These are phyloP conservation scores for Jamesozyma rosinii DNA, from an alignment of 805 yeast species.

Conservation along the genomic window DNA sequence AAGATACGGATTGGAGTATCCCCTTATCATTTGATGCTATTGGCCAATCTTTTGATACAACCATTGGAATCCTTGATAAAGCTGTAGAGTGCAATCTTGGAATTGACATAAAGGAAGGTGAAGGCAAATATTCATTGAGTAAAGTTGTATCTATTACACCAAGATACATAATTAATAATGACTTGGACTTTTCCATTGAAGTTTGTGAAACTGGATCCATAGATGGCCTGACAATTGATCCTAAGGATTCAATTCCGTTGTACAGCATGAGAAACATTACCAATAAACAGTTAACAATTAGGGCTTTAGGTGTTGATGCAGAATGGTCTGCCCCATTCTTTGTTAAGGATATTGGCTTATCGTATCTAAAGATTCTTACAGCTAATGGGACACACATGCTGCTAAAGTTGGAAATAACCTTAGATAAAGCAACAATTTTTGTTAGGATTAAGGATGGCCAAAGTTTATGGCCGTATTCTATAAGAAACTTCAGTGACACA, in stretches of 20 bases:
- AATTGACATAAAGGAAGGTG: conserved; percentile 66
- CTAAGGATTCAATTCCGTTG: conserved; percentile 46
- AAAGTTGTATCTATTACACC: conserved; percentile 78
- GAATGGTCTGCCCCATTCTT: conserved; percentile 85
- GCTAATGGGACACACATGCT: conserved; percentile 59
- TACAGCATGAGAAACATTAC: conserved; percentile 47
- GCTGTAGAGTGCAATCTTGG: conserved; percentile 68
- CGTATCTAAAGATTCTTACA: conserved; percentile 60
- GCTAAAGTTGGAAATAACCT: conserved; percentile 58
- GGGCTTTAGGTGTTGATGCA: conserved; percentile 46
- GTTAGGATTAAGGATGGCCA: conserved; percentile 65
- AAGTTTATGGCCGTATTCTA: conserved; percentile 84
- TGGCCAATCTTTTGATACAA: conserved; percentile 64
- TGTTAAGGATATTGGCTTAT: conserved; percentile 75
- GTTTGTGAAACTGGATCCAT: conserved; percentile 63
- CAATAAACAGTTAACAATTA: conserved; percentile 51
- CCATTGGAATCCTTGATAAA: conserved; percentile 40
- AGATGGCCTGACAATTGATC: conserved; percentile 36
- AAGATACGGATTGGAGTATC: conserved; percentile 60
- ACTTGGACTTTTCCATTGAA: conserved; percentile 45
- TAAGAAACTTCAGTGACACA: conserved; percentile 79
- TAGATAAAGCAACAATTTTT: conserved; percentile 78
- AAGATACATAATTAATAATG: conserved; percentile 65
- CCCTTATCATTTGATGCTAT: conserved; percentile 82
- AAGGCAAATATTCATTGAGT: conserved; percentile 68